Base-by-base conservation (phyloP, 164 flowering plant genomes). In the Amborella trichopoda region DNA sequence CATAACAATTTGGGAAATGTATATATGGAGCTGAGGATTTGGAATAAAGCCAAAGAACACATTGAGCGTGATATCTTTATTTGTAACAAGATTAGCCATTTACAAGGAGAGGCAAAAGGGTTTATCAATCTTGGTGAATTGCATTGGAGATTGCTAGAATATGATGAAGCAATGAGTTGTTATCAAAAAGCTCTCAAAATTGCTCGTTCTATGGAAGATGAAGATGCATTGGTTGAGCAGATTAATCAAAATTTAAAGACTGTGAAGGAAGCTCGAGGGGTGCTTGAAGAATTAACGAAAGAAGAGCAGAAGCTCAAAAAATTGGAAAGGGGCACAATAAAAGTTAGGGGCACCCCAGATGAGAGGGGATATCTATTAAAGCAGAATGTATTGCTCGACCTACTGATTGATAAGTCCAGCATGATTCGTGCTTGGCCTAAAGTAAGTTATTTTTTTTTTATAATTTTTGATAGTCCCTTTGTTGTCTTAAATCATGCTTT, bases 61-160 rank as follows among this genome's bases (percentile, higher is more conserved):
- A 79, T 88, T 43, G 73, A 79, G 70, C 75, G 63, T 60, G 96
- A 93, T 48, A 82, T 93, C 14, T 23, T 51, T 20, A 93, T 93
- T 20, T 93, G 99, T 60, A 63, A 73, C 40, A 73, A 54, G 36
- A 85, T 93, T 52, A 68, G 65, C 18, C 96, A 88, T 53, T 43
- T 58, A 21, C 86, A 82, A 63, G 99, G 99, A 39, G 96, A 93
- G 72, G 95, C 96, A 44, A 93, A 88, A 47, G 99, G 99, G 20
- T 93, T 77, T 49, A 78, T 88, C 30, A 93, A 93, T 72, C 91
- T 80, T 13, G 99, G 95, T 38, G 94, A 82, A 58, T 58, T 85
- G 66, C 80, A 79, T 63, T 70, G 71, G 58, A 70, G 75, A 55
- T 63, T 47, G 49, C 94, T 82, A 41, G 83, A 67, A 62, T 93